Percentiles rank a stretch among this genome's conserved stretches.
Conservation (phyloP, 2,329 filamentous ascomycete species). For the Hymenoscyphus salicellus region DNA sequence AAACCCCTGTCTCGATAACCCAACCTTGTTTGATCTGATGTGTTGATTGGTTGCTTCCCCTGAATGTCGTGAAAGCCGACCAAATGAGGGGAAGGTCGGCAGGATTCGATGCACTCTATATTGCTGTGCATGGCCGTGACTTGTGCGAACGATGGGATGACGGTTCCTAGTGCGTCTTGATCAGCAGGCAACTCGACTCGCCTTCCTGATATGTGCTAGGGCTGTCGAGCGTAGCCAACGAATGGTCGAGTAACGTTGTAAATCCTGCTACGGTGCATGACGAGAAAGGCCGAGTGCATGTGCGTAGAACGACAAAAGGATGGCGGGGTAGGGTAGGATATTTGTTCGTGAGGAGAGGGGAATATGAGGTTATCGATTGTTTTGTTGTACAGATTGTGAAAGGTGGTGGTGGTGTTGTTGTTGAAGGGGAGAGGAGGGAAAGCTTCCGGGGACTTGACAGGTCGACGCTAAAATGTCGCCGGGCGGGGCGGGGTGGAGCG, state of each 20-base stretch:
- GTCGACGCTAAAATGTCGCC: too few relatives aligned
- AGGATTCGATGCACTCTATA: neutral
- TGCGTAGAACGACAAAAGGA: neutral
- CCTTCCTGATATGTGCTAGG: constrained; percentile 9
- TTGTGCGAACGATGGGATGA: neutral
- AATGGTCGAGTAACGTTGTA: constrained; percentile 8
- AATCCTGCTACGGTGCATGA: neutral
- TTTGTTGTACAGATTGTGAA: too few relatives aligned
- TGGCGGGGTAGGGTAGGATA: neutral
- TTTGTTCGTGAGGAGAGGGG: neutral
- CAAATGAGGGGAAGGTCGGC: constrained; percentile 10
- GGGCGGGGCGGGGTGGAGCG: too few relatives aligned
- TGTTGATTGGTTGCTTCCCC: constrained; percentile 24
- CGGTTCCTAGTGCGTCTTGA: neutral
- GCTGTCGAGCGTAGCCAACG: neutral
- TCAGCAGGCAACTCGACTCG: neutral
- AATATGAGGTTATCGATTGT: neutral
- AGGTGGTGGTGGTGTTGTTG: too few relatives aligned
- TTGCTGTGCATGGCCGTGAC: neutral
- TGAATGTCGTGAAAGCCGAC: constrained; percentile 6
- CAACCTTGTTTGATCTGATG: constrained; percentile 8
- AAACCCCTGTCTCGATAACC: neutral
- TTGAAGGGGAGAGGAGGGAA: too few relatives aligned
- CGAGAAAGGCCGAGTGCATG: neutral
- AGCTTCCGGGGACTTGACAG: too few relatives aligned